These are phyloP conservation scores for Colletotrichum gigasporum DNA, from an alignment of 2,329 filamentous ascomycete genomes.

Conservation along the genomic window DNA sequence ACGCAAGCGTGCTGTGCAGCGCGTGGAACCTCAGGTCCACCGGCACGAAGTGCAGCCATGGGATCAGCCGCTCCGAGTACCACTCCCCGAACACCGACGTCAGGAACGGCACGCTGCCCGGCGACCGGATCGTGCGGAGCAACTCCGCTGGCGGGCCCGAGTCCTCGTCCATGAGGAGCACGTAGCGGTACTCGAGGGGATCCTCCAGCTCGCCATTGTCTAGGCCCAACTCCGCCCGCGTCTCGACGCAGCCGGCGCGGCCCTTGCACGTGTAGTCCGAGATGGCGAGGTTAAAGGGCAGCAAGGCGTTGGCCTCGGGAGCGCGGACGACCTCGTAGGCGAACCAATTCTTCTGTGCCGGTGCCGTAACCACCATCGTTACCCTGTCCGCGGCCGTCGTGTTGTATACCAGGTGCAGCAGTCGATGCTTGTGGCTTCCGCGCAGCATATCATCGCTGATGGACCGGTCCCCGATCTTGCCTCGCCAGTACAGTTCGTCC, in stretches of 20 bases:
- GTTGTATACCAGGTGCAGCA: slow-evolving; percentile 75
- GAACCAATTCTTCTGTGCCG: slow-evolving; percentile 48
- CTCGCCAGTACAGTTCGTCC: slow-evolving; percentile 78
- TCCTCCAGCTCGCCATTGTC: slow-evolving; percentile 54
- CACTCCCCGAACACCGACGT: slow-evolving; percentile 80
- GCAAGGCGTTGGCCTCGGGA: slow-evolving; percentile 60
- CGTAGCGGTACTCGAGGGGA: slow-evolving; percentile 73
- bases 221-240: slow-evolving; percentile 61
- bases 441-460: slow-evolving; percentile 65
- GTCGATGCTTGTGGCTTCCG: slow-evolving; percentile 74
- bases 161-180: slow-evolving; percentile 78
- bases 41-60: slow-evolving; percentile 86
- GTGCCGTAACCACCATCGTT: slow-evolving; percentile 65
- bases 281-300: slow-evolving; percentile 68
- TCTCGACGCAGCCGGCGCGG: slow-evolving; percentile 57
- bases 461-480: slow-evolving; percentile 67
- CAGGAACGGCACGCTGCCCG: slow-evolving; percentile 72
- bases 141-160: slow-evolving; percentile 70
- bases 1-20: slow-evolving; percentile 77
- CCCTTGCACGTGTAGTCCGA: slow-evolving; percentile 66
- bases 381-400: slow-evolving; percentile 59
- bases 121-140: slow-evolving; percentile 71
- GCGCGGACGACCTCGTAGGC: slow-evolving; percentile 65
- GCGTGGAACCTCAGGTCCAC: slow-evolving; percentile 78
- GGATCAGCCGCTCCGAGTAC: slow-evolving; percentile 77